A percentile compares a stretch with the other conserved stretches of the same genome.
These are phyloP conservation scores for Leccinellum rugosiceps DNA, from an alignment of 768 basidiomycete genomes.

Conservation along the genomic window DNA sequence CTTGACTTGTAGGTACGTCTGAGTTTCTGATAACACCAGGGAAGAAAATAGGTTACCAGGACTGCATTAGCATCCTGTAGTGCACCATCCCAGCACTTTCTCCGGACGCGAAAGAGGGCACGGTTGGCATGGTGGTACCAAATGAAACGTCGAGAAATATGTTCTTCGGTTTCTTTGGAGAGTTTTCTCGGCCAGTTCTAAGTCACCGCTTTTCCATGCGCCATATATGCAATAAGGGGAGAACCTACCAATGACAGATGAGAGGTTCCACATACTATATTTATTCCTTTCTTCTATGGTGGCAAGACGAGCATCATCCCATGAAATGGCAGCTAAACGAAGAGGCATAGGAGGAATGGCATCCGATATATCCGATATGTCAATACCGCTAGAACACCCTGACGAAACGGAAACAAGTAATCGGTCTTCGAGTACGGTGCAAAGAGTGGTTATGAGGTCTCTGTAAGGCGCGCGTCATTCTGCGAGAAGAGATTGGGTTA, in stretches of 20 bases:
- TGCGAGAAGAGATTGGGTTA: not conserved
- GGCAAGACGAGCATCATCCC: slow-evolving; percentile 1
- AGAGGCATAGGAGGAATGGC: not conserved
- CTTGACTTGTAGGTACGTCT: not conserved
- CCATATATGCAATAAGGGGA: slow-evolving; percentile 1
- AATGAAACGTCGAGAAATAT: not conserved
- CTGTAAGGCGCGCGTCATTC: not conserved
- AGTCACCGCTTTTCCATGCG: slow-evolving; percentile 7
- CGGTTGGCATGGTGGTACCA: slow-evolving; percentile 11
- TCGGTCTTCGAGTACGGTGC: not conserved
- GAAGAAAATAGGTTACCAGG: not conserved
- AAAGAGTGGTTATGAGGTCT: slow-evolving; percentile 14
- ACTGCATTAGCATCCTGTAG: slow-evolving; percentile 1
- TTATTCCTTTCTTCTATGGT: not conserved
- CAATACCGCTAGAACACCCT: not conserved
- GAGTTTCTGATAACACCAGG: not conserved
- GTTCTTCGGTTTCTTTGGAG: slow-evolving; percentile 11
- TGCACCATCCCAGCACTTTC: too few relatives aligned
- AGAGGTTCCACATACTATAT: not conserved
- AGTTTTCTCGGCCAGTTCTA: slow-evolving; percentile 1
- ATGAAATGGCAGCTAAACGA: not conserved
- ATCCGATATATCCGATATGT: slow-evolving; percentile 12
- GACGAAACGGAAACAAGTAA: slow-evolving; percentile 5
- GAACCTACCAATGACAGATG: not conserved
- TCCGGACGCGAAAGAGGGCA: slow-evolving; percentile 12